Evolutionary conservation across 768 basidiomycete species (phyloP).

Genomic region (Amanita exitialis): DNA sequence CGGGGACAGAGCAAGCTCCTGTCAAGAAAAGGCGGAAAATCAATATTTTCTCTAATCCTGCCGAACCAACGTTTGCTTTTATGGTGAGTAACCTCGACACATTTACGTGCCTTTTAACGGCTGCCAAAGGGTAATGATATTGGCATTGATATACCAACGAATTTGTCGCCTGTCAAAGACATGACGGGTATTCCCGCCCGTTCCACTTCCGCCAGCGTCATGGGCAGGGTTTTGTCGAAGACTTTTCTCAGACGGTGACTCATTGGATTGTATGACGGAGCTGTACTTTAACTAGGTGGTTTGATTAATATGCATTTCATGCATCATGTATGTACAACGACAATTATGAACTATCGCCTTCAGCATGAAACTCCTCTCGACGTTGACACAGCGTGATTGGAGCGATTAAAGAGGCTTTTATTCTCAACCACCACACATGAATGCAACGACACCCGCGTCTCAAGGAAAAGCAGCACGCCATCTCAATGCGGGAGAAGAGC

Average conservation of each 20-base stretch:
- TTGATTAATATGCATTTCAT: neutral
- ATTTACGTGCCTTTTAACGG: neutral
- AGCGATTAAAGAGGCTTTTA: constrained; percentile 75
- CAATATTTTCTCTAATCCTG: constrained; percentile 40
- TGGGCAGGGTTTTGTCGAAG: constrained; percentile 7
- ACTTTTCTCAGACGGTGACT: neutral
- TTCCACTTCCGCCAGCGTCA: constrained; percentile 22
- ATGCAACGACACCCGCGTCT: constrained; percentile 30
- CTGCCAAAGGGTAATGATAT: constrained; percentile 16
- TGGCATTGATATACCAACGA: constrained; percentile 49
- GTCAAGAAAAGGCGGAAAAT: constrained; percentile 70
- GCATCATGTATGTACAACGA: neutral
- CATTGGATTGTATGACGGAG: neutral
- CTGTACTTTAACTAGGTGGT: neutral
- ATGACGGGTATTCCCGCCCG: constrained; percentile 39
- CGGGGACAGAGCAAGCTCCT: neutral
- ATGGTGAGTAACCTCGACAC: constrained; percentile 12
- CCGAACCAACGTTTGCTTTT: constrained; percentile 35
- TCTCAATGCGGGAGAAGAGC: constrained; percentile 23
- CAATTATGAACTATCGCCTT: constrained; percentile 40
- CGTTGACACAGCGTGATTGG: constrained; percentile 58
- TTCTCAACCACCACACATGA: constrained; percentile 38
- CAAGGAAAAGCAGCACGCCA: constrained; percentile 54
- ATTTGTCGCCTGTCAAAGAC: constrained; percentile 58
- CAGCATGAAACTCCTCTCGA: constrained; percentile 82